Percentiles rank a stretch among this genome's conserved stretches.
phyloP scores from a whole-genome alignment of 306 rosid genomes.

The Ceratonia siliqua region DNA sequence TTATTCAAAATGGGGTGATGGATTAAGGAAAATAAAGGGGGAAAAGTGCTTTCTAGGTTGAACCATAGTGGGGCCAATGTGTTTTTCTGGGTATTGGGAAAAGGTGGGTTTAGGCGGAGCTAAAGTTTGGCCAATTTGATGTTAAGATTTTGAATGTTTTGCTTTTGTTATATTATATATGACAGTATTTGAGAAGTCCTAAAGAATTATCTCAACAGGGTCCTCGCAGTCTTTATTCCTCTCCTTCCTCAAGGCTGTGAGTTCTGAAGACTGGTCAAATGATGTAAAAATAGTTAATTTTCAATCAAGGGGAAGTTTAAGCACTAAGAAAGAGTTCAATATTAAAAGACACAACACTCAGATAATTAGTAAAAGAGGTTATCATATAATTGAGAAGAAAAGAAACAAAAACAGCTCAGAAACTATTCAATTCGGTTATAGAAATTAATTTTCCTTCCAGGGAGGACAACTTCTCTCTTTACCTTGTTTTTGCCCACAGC shows the following conservation, averaged over 20 bases:
- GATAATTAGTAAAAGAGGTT: too few relatives aligned
- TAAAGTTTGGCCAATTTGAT: slow-evolving; percentile 43
- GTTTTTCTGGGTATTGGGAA: slow-evolving; percentile 52
- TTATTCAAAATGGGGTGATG: slow-evolving; percentile 4
- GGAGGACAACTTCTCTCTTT: too few relatives aligned
- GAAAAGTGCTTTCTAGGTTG: slow-evolving; percentile 60
- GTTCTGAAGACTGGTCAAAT: not conserved
- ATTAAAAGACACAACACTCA: too few relatives aligned
- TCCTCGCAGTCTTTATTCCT: slow-evolving; percentile 19
- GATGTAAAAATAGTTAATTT: too few relatives aligned
- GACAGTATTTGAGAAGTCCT: slow-evolving; percentile 41
- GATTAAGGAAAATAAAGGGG: slow-evolving; percentile 43
- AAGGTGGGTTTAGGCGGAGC: slow-evolving; percentile 41
- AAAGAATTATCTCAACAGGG: slow-evolving; percentile 18
- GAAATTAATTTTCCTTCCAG: too few relatives aligned
- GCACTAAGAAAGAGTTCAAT: too few relatives aligned
- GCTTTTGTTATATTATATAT: slow-evolving; percentile 38
- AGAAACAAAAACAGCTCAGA: too few relatives aligned
- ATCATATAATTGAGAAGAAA: too few relatives aligned
- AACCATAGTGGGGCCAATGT: slow-evolving; percentile 53
- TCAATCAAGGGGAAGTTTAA: too few relatives aligned
- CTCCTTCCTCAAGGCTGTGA: not conserved
- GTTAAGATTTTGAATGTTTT: slow-evolving; percentile 48
- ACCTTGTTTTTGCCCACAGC: too few relatives aligned
- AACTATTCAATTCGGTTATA: too few relatives aligned